Evolutionary conservation across 116 monocot genomes (phyloP).

Genomic region (Phalaenopsis hybrid): DNA sequence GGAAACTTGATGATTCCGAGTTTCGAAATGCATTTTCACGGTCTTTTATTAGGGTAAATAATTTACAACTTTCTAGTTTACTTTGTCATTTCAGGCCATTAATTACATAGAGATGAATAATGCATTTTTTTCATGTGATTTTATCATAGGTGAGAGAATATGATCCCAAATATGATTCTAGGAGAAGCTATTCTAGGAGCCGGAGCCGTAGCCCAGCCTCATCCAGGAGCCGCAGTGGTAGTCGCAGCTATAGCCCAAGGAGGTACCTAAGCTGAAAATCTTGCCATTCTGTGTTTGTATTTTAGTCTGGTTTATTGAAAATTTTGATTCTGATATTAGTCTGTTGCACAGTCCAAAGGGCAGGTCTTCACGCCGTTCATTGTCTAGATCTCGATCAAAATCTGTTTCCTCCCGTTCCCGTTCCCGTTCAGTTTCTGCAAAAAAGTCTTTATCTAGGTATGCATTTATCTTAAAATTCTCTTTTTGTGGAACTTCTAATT

Average conservation of each 20-base stretch:
- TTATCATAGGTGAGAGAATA: slow-evolving; percentile 22
- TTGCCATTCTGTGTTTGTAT: slow-evolving; percentile 10
- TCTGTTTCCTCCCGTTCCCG: slow-evolving; percentile 50
- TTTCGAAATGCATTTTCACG: slow-evolving; percentile 64
- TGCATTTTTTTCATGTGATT: neutral
- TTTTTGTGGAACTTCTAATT: neutral
- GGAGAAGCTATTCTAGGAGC: slow-evolving; percentile 38
- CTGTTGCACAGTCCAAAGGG: slow-evolving; percentile 26
- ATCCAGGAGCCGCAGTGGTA: slow-evolving; percentile 38
- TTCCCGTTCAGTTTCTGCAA: slow-evolving; percentile 51
- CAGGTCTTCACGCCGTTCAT: slow-evolving; percentile 47
- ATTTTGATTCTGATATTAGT: neutral
- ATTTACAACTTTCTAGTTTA: neutral
- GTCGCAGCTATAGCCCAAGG: slow-evolving; percentile 34
- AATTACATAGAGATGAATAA: neutral
- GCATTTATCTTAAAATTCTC: neutral
- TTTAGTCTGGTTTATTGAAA: neutral
- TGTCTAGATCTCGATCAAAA: slow-evolving; percentile 44
- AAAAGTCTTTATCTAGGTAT: slow-evolving; percentile 53
- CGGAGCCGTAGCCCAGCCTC: slow-evolving; percentile 29
- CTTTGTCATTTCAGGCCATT: neutral
- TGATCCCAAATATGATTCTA: slow-evolving; percentile 15
- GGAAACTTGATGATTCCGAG: slow-evolving; percentile 75
- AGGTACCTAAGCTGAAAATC: neutral
- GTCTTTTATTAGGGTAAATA: slow-evolving; percentile 35